These are phyloP conservation scores for Capsicum baccatum DNA, from an alignment of 257 asterid species.

Conservation along the genomic window DNA sequence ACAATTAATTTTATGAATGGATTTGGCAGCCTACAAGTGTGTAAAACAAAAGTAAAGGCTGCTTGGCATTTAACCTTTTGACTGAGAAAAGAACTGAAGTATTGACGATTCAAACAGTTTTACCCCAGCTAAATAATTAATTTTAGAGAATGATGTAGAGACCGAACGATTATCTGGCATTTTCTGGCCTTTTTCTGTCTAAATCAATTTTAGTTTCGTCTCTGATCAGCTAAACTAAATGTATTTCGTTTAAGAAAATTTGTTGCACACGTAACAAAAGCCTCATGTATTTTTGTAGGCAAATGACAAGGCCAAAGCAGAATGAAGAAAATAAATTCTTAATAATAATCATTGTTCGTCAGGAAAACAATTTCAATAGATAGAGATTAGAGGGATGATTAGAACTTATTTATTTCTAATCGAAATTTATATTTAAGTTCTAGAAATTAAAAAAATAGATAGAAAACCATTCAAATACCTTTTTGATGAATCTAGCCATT, in stretches of 20 bases:
- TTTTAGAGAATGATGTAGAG: not conserved
- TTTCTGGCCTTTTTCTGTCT: not conserved
- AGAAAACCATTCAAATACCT: no score
- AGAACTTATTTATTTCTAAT: not conserved
- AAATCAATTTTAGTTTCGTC: not conserved
- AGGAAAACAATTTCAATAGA: not conserved
- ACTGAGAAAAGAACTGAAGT: not conserved
- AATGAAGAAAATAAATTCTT: not conserved
- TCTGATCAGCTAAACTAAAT: not conserved
- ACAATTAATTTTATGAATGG: not conserved
- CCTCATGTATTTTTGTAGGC: not conserved
- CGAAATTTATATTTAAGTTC: not conserved
- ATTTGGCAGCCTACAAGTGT: not conserved
- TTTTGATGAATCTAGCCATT: not conserved
- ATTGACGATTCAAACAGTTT: not conserved
- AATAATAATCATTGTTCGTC: not conserved
- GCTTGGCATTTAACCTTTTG: not conserved
- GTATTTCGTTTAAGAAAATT: not conserved
- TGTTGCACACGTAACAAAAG: not conserved
- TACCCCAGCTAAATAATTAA: not conserved
- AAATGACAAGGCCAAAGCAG: not conserved
- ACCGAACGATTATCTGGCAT: not conserved
- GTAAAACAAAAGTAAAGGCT: not conserved
- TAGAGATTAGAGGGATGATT: not conserved
- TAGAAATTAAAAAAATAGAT: not conserved